Conservation (phyloP, 176 grass and related monocot genomes). For the Poa annua region DNA sequence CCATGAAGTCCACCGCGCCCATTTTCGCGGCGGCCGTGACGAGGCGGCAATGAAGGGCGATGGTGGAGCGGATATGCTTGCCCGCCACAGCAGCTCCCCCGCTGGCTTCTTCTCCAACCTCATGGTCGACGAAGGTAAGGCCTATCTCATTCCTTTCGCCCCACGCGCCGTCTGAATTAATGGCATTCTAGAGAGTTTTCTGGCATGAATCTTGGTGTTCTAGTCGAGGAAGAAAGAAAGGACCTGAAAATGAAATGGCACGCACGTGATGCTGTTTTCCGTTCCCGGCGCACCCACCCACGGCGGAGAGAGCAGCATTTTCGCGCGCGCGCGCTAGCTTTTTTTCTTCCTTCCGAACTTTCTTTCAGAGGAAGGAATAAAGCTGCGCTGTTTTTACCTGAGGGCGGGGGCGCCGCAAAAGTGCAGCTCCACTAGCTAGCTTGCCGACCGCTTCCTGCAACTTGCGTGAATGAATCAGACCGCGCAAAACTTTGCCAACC, state of each 20-base stretch:
- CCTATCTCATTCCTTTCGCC: background rate
- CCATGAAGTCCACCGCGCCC: background rate
- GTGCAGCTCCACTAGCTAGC: conserved; percentile 21
- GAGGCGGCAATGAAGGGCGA: conserved; percentile 24
- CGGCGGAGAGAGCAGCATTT: background rate
- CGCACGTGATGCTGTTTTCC: background rate
- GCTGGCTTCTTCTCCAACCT: conserved; percentile 88
- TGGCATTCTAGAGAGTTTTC: background rate
- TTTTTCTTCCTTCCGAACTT: conserved; percentile 15
- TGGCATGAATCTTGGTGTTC: background rate
- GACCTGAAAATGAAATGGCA: background rate
- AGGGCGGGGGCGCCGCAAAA: conserved; percentile 17
- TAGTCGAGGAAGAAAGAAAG: background rate
- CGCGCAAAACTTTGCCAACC: background rate
- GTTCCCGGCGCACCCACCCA: background rate
- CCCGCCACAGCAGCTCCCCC: conserved; percentile 80
- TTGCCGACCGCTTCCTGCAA: background rate
- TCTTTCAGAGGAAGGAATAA: background rate
- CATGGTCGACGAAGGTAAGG: conserved; percentile 61
- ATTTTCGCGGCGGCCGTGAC: background rate
- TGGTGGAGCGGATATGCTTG: conserved; percentile 53
- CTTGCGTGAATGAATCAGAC: conserved; percentile 4
- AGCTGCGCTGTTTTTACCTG: background rate
- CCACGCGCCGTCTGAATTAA: conserved; percentile 1
- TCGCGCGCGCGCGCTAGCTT: background rate